These are phyloP conservation scores for Rhodotorula sphaerocarpa DNA, from an alignment of 768 basidiomycete genomes.

Conservation along the genomic window DNA sequence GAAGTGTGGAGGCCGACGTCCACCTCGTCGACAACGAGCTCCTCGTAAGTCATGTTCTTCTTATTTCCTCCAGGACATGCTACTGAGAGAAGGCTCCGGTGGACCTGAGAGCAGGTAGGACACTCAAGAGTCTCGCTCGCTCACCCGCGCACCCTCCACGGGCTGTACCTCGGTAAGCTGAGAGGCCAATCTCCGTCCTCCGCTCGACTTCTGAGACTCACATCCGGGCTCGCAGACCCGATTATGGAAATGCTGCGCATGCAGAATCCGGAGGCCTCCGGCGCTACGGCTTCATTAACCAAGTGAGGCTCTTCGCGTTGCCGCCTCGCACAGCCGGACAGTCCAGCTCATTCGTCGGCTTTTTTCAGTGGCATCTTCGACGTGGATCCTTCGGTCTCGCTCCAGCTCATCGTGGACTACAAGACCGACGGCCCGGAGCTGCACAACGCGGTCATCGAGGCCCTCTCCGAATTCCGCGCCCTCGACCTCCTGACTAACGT, in stretches of 20 bases:
- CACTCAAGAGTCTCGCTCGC: constrained; percentile 6
- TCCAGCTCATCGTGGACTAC: constrained; percentile 26
- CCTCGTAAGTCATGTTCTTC: background rate
- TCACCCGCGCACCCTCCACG: background rate
- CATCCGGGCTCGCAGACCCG: constrained; percentile 4
- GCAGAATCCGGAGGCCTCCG: constrained; percentile 7
- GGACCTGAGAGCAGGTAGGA: no score
- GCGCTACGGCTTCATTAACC: background rate
- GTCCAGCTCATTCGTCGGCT: background rate
- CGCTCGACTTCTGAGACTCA: background rate
- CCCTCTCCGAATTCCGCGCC: constrained; percentile 9
- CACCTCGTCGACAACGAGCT: constrained; percentile 11
- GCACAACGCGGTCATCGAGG: constrained; percentile 5
- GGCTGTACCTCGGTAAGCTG: constrained; percentile 18
- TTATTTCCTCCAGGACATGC: no score
- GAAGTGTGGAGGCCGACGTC: constrained; percentile 20
- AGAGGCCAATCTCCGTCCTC: background rate
- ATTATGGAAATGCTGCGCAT: constrained; percentile 7
- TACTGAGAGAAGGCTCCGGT: no score
- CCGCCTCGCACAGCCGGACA: background rate
- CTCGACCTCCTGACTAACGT: constrained; percentile 6
- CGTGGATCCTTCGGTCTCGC: background rate
- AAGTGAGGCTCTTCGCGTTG: background rate
- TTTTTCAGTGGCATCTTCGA: constrained; percentile 14
- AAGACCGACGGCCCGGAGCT: constrained; percentile 7